Evolutionary conservation across 1,139 yeast species (phyloP).

Genomic region (Williopsis jadinii): DNA sequence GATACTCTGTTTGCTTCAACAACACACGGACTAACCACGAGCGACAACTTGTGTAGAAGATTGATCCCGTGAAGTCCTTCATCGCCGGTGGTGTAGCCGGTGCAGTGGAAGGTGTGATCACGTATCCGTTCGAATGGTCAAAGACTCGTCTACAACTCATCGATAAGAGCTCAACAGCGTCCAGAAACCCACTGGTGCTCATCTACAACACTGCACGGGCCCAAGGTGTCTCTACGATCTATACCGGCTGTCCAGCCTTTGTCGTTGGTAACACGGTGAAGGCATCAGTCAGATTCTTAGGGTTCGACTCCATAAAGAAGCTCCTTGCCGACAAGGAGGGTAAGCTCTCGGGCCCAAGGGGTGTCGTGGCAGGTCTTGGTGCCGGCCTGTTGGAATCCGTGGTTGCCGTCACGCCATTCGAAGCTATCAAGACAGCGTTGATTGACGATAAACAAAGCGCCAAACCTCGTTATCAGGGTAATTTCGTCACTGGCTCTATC

Average conservation of each 20-base stretch:
- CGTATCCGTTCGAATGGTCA: constrained; percentile 96
- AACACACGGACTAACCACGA: too few relatives aligned
- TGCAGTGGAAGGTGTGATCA: constrained; percentile 82
- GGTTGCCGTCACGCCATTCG: constrained; percentile 94
- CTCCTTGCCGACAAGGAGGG: constrained; percentile 78
- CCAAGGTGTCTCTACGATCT: constrained; percentile 76
- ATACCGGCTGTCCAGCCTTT: constrained; percentile 97
- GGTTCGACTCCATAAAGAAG: constrained; percentile 81
- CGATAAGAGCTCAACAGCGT: constrained; percentile 57
- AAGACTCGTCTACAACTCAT: constrained; percentile 87
- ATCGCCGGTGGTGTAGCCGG: constrained; percentile 95
- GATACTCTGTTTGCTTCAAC: too few relatives aligned
- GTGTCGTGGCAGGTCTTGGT: constrained; percentile 91
- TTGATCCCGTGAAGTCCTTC: constrained; percentile 68
- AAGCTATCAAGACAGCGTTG: constrained; percentile 91
- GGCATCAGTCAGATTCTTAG: constrained; percentile 89
- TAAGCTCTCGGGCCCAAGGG: constrained; percentile 79
- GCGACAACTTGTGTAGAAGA: constrained; percentile 15
- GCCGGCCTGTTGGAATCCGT: constrained; percentile 92
- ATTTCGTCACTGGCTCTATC: constrained; percentile 29
- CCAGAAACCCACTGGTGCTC: constrained; percentile 77
- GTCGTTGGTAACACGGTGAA: constrained; percentile 94
- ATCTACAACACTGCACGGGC: constrained; percentile 66
- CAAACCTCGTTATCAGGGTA: constrained; percentile 62
- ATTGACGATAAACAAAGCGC: constrained; percentile 84